Evolutionary conservation across 257 asterid genomes (phyloP), one percentile per base, ranked within the genome.

Genomic region (Craterostigma plantagineum): DNA sequence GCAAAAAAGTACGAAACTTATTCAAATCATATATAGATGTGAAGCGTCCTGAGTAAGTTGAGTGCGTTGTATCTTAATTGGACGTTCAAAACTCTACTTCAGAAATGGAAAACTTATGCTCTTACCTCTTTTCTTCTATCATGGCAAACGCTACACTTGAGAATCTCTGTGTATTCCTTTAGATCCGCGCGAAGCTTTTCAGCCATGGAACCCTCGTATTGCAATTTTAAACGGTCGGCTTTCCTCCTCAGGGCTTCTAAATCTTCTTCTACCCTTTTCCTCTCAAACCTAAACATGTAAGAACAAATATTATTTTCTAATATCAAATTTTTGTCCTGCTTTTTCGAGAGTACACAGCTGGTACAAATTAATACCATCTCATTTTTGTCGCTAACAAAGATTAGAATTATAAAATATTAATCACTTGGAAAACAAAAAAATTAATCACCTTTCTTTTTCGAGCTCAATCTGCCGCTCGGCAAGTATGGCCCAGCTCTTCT

Each of bases 81-180:
- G 33, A 45, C 34, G 17, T 43, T 46, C 58, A 43, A 17, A 23
- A 11, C 14, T 9, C 17, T n/a, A n/a, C n/a, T n/a, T n/a, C n/a
- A n/a, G n/a, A n/a, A n/a, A 23, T 23, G 30, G 30, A 2, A 23
- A 23, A 23, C 4, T 23, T 37, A 4, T 2, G 3, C n/a, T 37
- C 14, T 14, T 66, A 90, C 96, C 99, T 90, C 96, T 70, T 90
- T 90, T 59, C 92, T 65, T 63, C 84, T 68, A 43, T 90, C 94
- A 63, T 63, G 80, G 76, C 96, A 90, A 51, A 90, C 74, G 48
- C 75, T 65, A 63, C 99, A 90, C 62, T 75, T 83, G 35, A 90
- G 81, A 66, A 90, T 90, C 50, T 80, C 96, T 54, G 62, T 71
- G 73, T 79, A 90, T 65, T 80, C 94, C 61, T 43, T 70, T 35